Evolutionary conservation across 352 stramenopile species (phyloP), one percentile per base, ranked within the genome.

Genomic region (Phytophthora podocarpi): DNA sequence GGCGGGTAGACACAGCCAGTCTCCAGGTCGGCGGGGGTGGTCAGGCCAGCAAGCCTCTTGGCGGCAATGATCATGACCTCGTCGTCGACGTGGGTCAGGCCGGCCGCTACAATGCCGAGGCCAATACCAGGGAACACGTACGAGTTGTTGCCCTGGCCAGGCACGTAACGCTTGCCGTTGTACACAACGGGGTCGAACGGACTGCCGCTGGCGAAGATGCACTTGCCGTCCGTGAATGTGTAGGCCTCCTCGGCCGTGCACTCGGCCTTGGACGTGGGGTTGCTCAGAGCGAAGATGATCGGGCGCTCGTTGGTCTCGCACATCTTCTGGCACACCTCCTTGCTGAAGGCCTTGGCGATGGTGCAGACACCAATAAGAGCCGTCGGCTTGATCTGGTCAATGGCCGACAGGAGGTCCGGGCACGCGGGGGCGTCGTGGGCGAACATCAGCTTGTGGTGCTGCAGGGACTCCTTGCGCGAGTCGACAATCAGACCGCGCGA

Each of bases 61-160:
- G 85, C 85, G 5, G 83, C 85, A 47, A 91, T 88, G 61, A 94
- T 80, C 79, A 94, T 91, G 42, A 96, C 77, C 56, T 88, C 80
- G 42, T 96, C 83, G 41, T 91, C 74, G 27, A 93, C 82, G 63
- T 86, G 80, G 13, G 80, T 91, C 27, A 93, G 45, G 4, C 82
- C 88, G 28, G 78, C 91, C 5, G 96, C 76, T n/a, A 98, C 90
- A 18, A 94, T 95, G 32, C 92, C 96, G 4, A 99, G 82, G 20
- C 95, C 97, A 52, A 99, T 82, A 43, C 96, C 97, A 18, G 97
- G 96, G 82, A 99, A 99, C 62, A 99, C 92, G 76, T 98, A 99
- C 71, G 96, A 93, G 78, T 98, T 98, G 83, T 98, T 98, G 70
- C 89, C 86, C 69, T 98, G 92, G 35, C 87, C 85, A 24, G 91